Evolutionary conservation across 2,329 filamentous ascomycete species (phyloP).

Genomic region (Thielaviopsis euricoi): DNA sequence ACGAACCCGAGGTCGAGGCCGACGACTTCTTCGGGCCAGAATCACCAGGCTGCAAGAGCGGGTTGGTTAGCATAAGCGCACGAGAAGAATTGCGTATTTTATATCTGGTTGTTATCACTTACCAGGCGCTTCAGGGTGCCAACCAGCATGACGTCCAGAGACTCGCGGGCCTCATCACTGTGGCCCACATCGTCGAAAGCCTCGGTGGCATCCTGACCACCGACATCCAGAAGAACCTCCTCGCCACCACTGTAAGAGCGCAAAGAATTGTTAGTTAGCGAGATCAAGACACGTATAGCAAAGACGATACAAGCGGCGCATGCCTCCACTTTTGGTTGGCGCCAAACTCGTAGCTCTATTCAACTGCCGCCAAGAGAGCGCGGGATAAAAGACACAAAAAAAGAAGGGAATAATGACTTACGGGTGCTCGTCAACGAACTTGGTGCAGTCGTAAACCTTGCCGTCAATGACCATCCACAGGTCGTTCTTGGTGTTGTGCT

Average conservation of each 20-base stretch:
- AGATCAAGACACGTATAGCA: background rate
- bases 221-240: slow-evolving; percentile 93
- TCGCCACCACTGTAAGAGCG: slow-evolving; percentile 63
- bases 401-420: slow-evolving; percentile 32
- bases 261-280: background rate
- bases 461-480: slow-evolving; percentile 84
- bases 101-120: slow-evolving; percentile 20
- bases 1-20: slow-evolving; percentile 30
- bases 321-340: background rate
- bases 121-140: slow-evolving; percentile 70
- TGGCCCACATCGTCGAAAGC: slow-evolving; percentile 99
- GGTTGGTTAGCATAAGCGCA: background rate
- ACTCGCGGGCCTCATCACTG: slow-evolving; percentile 95
- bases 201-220: slow-evolving; percentile 88
- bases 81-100: background rate
- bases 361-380: background rate
- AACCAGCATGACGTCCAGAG: slow-evolving; percentile 60
- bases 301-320: background rate
- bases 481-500: slow-evolving; percentile 89
- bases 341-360: background rate
- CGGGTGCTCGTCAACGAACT: slow-evolving; percentile 96
- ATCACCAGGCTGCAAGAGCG: slow-evolving; percentile 50
- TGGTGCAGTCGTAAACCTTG: slow-evolving; percentile 81
- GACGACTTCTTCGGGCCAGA: slow-evolving; percentile 49
- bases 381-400: background rate